Evolutionary conservation across 495 filamentous ascomycete species (phyloP).

Genomic region (Aspergillus haitiensis): DNA sequence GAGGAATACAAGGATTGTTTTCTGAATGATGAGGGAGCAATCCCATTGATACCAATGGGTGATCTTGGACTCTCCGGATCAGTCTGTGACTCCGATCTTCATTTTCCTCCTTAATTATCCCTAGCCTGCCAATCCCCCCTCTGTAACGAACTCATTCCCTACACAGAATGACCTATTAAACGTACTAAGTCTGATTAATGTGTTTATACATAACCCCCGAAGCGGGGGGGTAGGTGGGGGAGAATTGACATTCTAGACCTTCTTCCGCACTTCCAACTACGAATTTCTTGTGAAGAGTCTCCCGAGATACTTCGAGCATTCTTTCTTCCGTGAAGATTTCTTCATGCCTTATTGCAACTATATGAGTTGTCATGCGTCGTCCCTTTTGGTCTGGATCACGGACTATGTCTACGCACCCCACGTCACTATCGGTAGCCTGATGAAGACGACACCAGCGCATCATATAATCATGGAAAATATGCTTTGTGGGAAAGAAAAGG

Average conservation of each 20-base stretch:
- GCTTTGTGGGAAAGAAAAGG: slow-evolving; percentile 53
- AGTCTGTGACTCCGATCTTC: slow-evolving; percentile 27
- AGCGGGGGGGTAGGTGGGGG: no score
- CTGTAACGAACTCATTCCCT: no score
- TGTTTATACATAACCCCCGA: no score
- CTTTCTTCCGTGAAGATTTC: slow-evolving; percentile 65
- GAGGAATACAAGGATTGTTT: slow-evolving; percentile 57
- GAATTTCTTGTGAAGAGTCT: slow-evolving; percentile 67
- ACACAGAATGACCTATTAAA: no score
- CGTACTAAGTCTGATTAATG: no score
- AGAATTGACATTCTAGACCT: slow-evolving; percentile 47
- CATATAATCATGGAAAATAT: slow-evolving; percentile 76
- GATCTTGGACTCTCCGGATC: slow-evolving; percentile 63
- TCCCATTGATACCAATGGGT: slow-evolving; percentile 48
- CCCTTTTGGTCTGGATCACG: slow-evolving; percentile 66
- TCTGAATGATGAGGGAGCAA: slow-evolving; percentile 32
- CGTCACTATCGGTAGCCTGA: slow-evolving; percentile 51
- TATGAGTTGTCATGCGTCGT: slow-evolving; percentile 56
- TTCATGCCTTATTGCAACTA: slow-evolving; percentile 59
- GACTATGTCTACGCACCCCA: slow-evolving; percentile 60
- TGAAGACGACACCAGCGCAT: slow-evolving; percentile 58
- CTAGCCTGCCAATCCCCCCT: background rate
- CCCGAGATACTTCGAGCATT: slow-evolving; percentile 64
- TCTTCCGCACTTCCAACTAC: slow-evolving; percentile 61
- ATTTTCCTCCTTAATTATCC: background rate